These are phyloP conservation scores for Rhododendron williamsianum DNA, from an alignment of 148 eudicot species.

Conservation along the genomic window DNA sequence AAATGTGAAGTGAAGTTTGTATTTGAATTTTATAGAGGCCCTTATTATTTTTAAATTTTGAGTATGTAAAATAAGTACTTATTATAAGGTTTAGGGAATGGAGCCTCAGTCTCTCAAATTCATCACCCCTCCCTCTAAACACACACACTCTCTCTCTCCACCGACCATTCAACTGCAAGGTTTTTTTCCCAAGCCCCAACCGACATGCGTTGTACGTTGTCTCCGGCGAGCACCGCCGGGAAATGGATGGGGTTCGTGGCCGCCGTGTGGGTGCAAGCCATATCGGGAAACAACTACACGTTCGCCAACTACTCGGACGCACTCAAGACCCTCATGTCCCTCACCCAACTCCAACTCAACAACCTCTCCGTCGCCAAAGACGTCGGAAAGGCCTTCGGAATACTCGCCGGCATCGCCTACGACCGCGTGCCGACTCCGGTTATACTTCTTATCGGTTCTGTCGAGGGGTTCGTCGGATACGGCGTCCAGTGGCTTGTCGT, in stretches of 20 bases:
- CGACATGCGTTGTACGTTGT: background rate
- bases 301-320: constrained; percentile 69
- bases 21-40: too few relatives aligned
- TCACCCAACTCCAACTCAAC: constrained; percentile 53
- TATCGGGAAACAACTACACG: constrained; percentile 68
- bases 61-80: too few relatives aligned
- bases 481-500: constrained; percentile 81
- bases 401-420: constrained; percentile 57
- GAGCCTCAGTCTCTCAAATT: background rate
- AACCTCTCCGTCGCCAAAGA: constrained; percentile 68
- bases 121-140: background rate
- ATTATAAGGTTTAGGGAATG: too few relatives aligned
- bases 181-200: background rate
- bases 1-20: too few relatives aligned
- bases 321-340: constrained; percentile 48
- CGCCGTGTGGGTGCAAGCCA: constrained; percentile 70
- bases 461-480: constrained; percentile 57
- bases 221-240: constrained; percentile 18
- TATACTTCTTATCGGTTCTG: constrained; percentile 51
- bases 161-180: background rate
- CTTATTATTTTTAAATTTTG: too few relatives aligned
- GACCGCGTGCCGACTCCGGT: constrained; percentile 45
- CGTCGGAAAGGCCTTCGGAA: constrained; percentile 62
- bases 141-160: background rate
- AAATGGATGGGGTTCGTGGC: constrained; percentile 76